Percentiles rank a stretch among this genome's conserved stretches.
Evolutionary conservation across 2,329 filamentous ascomycete species (phyloP).

Genomic region (Pseudogymnoascus sp.): DNA sequence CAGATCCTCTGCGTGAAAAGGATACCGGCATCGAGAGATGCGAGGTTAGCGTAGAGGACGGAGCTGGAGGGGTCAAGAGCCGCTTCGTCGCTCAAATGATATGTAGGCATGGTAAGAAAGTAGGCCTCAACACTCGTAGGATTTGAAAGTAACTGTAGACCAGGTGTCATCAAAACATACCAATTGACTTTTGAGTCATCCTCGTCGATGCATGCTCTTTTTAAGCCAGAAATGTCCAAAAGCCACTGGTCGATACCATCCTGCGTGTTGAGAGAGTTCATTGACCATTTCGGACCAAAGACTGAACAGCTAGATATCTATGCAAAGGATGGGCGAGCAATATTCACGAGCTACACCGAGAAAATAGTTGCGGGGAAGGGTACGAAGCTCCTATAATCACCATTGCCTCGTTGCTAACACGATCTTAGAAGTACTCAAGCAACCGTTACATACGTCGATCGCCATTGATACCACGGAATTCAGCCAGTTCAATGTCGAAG

Average conservation of each 20-base stretch:
- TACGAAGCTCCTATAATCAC: conserved; percentile 22
- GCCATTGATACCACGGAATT: conserved; percentile 70
- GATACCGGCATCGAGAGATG: conserved; percentile 66
- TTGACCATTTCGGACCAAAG: conserved; percentile 72
- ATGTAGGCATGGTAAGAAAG: conserved; percentile 55
- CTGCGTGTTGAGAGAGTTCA: conserved; percentile 61
- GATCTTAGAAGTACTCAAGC: conserved; percentile 59
- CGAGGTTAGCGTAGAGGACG: conserved; percentile 65
- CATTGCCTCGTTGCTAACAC: conserved; percentile 8
- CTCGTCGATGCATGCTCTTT: conserved; percentile 68
- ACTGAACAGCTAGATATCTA: conserved; percentile 76
- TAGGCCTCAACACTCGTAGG: background rate
- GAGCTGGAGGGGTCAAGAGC: conserved; percentile 56
- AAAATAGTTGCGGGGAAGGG: conserved; percentile 63
- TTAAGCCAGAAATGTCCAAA: conserved; percentile 54
- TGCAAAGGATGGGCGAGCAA: conserved; percentile 57
- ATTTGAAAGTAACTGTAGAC: conserved; percentile 17
- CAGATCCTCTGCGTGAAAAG: conserved; percentile 53
- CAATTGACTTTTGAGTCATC: conserved; percentile 65
- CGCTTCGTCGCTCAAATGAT: conserved; percentile 65
- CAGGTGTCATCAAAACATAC: conserved; percentile 68
- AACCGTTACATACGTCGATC: conserved; percentile 72
- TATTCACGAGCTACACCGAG: conserved; percentile 75
- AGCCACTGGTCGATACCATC: conserved; percentile 69
- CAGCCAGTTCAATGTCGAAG: conserved; percentile 63